These are phyloP conservation scores for Barbarea vulgaris DNA, from an alignment of 345 rosid species.

Conservation along the genomic window DNA sequence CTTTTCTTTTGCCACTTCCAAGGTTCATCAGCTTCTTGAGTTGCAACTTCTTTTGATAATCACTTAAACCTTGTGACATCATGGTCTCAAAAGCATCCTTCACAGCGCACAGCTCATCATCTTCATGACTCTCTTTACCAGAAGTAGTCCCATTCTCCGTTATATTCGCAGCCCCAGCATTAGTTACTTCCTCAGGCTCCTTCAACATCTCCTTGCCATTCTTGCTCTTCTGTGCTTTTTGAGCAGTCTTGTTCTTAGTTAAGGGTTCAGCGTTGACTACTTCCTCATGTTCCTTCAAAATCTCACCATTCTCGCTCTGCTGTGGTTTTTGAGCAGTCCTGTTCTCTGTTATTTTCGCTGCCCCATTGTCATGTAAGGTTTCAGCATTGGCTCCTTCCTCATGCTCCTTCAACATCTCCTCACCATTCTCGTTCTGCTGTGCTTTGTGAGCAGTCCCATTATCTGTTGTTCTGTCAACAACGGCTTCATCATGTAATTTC, in stretches of 20 bases:
- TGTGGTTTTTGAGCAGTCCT: background rate
- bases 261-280: background rate
- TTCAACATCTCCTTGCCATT: background rate
- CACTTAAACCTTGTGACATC: constrained; percentile 8
- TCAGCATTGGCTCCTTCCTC: background rate
- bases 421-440: background rate
- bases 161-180: background rate
- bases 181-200: background rate
- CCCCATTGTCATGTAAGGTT: background rate
- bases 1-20: background rate
- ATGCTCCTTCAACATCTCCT: background rate
- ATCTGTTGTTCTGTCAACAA: too few relatives aligned
- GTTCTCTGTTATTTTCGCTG: background rate
- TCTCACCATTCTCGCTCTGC: background rate
- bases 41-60: constrained; percentile 6
- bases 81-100: constrained; percentile 29
- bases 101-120: constrained; percentile 2
- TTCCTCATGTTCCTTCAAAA: background rate
- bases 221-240: background rate
- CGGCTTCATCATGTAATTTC: too few relatives aligned
- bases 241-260: background rate
- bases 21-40: constrained; percentile 12
- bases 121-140: constrained; percentile 16
- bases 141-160: background rate
- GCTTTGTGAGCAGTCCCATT: background rate